Evolutionary conservation across 2,329 filamentous ascomycete species (phyloP).

Genomic region (Geoglossum cookeanum): DNA sequence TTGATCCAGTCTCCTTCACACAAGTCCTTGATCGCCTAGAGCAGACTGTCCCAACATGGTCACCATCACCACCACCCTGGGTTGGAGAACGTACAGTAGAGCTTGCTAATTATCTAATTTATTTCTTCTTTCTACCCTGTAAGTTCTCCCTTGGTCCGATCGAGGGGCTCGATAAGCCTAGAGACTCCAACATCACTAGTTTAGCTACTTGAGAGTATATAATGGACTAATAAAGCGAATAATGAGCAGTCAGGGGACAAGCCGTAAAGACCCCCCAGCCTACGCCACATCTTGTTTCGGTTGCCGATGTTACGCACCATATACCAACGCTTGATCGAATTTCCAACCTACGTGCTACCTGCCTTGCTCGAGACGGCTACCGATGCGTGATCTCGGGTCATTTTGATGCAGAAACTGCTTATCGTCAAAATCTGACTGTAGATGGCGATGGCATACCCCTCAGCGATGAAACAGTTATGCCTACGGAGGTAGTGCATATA

Average conservation of each 20-base stretch:
- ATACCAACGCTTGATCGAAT: neutral
- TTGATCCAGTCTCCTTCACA: neutral
- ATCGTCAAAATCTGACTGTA: neutral
- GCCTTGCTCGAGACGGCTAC: neutral
- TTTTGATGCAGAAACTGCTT: neutral
- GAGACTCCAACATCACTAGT: neutral
- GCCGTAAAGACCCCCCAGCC: neutral
- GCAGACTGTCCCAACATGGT: neutral
- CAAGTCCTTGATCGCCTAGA: neutral
- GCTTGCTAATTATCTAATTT: neutral
- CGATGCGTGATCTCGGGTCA: neutral
- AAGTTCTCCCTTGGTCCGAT: neutral
- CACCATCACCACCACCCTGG: neutral
- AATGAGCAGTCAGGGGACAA: neutral
- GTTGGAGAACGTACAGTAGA: neutral
- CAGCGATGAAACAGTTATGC: neutral
- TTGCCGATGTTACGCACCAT: neutral
- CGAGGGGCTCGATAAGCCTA: no score
- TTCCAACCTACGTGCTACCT: neutral
- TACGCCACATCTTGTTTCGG: neutral
- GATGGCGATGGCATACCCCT: neutral
- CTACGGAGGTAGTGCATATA: neutral
- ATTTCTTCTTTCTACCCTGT: neutral
- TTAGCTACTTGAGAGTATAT: neutral
- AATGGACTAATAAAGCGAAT: neutral